Conservation (phyloP, 441 rosid species). For the Pelargonium cotyledonis region DNA sequence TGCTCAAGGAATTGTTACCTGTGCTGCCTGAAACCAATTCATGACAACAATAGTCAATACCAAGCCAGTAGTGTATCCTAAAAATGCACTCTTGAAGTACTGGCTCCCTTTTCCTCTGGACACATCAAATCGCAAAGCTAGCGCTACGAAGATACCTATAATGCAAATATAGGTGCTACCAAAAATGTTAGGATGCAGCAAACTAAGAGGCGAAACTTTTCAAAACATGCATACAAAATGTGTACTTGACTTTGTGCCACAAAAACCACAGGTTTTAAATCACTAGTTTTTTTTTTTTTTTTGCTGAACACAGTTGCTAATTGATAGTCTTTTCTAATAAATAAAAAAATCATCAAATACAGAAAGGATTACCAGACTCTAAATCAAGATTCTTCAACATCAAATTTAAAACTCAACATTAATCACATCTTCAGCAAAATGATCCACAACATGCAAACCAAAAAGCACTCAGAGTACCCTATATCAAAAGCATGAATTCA, state of each 20-base stretch:
- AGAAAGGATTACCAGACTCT: too few species aligned
- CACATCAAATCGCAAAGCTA: slow-evolving; percentile 84
- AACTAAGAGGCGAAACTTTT: not conserved
- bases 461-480: not conserved
- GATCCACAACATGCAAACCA: not conserved
- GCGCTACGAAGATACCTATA: slow-evolving; percentile 89
- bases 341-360: too few species aligned
- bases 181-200: not conserved
- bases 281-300: not conserved
- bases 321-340: not conserved
- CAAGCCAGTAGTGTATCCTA: slow-evolving; percentile 69
- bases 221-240: not conserved
- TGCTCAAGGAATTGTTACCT: slow-evolving; percentile 33
- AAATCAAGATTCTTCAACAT: too few species aligned
- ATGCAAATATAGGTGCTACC: not conserved
- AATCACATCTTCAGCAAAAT: not conserved
- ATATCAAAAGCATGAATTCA: too few species aligned
- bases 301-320: not conserved
- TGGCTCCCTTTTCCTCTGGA: slow-evolving; percentile 79
- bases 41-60: slow-evolving; percentile 81
- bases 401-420: too few species aligned
- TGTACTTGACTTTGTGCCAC: not conserved
- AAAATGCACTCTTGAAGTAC: slow-evolving; percentile 88
- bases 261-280: not conserved
- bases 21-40: slow-evolving; percentile 99